Evolutionary conservation across 1,284 basidiomycete species (phyloP).

Genomic region (Ceratobasidium sp.): DNA sequence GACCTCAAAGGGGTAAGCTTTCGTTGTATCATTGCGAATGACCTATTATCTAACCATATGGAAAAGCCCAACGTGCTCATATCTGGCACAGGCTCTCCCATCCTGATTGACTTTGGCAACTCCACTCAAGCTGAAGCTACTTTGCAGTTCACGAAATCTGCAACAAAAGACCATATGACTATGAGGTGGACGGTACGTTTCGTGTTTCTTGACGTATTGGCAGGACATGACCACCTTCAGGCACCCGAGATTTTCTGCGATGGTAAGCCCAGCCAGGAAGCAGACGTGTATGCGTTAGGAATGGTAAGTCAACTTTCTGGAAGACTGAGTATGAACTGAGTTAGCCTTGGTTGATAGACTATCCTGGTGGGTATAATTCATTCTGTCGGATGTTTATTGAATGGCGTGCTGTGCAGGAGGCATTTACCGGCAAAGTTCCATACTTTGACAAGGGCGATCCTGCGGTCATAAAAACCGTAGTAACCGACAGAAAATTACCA

Average conservation of each 20-base stretch:
- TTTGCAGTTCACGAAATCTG: neutral
- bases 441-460: neutral
- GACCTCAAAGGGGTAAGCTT: neutral
- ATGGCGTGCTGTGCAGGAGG: neutral
- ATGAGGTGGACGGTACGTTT: slow-evolving; percentile 2
- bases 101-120: slow-evolving; percentile 21
- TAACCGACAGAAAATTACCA: neutral
- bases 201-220: neutral
- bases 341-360: neutral
- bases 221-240: neutral
- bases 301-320: neutral
- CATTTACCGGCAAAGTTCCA: slow-evolving; percentile 8
- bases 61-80: slow-evolving; percentile 8
- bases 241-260: neutral
- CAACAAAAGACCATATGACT: neutral
- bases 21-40: neutral
- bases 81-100: neutral
- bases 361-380: neutral
- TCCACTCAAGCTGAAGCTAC: neutral
- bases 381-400: neutral
- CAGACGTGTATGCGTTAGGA: slow-evolving; percentile 15
- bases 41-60: neutral
- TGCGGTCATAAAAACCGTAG: neutral
- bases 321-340: neutral
- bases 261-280: neutral